Evolutionary conservation across 176 grass and related monocot species (phyloP), one percentile per base, ranked within the genome.

Genomic region (Phoenix roebelenii): DNA sequence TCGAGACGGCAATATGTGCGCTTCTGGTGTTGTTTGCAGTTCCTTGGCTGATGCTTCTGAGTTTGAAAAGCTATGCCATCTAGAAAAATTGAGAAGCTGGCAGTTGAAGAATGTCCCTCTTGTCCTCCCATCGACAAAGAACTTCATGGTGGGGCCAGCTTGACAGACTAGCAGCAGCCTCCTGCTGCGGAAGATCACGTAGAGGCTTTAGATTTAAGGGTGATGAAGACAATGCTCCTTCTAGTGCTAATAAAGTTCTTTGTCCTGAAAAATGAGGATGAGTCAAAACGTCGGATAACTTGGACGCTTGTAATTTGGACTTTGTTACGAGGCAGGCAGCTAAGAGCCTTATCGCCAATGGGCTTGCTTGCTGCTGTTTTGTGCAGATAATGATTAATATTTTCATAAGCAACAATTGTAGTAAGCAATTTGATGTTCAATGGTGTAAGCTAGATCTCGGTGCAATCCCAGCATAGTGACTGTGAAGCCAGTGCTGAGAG

Each of bases 1-100:
- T 56, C 69, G 71, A 78, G 74, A 79, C 35, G 69, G 56, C 50
- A 74, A 50, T 75, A 52, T 63, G 24, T 44, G n/a, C 23, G 62
- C 54, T 58, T 58, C 72, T 66, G 71, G 61, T 57, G 52, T 49
- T 18, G 49, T 59, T 3, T 32, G 60, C 54, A 60, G n/a, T 20
- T 35, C 80, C 56, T 64, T 54, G 17, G 69, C 50, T 22, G 49
- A 25, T 59, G 59, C 55, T 50, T 59, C 24, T 71, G 67, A 62
- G 51, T 9, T 52, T 24, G 63, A 52, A 25, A 12, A 35, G 19
- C 44, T 60, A 30, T 25, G 55, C 23, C 63, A 52, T 54, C 23
- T 51, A 77, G 7, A 64, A 72, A 73, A 52, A 16, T 26, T 52
- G 65, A 62, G 57, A 52, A 39, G 10, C 23, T 52, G 15, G 54